phyloP scores from a whole-genome alignment of 495 filamentous ascomycete species.

The Penicillium pancosmium region DNA sequence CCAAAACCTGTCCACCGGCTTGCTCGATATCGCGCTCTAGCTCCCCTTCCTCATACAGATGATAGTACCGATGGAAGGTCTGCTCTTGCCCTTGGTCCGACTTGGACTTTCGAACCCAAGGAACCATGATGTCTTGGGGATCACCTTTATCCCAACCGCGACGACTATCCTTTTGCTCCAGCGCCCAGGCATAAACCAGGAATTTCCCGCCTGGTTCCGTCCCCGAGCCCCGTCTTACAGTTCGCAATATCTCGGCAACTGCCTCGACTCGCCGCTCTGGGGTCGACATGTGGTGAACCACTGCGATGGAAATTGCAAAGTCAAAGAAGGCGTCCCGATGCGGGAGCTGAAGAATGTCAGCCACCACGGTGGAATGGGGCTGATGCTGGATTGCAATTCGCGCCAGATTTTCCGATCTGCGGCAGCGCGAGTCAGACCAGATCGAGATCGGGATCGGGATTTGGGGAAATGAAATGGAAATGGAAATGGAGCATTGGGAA shows the following conservation, averaged over 20 bases:
- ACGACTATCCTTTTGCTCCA: slow-evolving; percentile 88
- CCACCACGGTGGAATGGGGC: slow-evolving; percentile 66
- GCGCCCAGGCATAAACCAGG: slow-evolving; percentile 93
- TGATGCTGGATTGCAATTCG: slow-evolving; percentile 70
- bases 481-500: too few relatives aligned
- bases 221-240: slow-evolving; percentile 52
- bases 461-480: too few relatives aligned
- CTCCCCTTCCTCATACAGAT: slow-evolving; percentile 86
- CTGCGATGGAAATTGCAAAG: slow-evolving; percentile 93
- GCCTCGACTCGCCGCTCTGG: slow-evolving; percentile 71
- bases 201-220: slow-evolving; percentile 56
- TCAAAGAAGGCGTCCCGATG: slow-evolving; percentile 73
- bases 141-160: slow-evolving; percentile 88
- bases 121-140: slow-evolving; percentile 92
- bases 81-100: slow-evolving; percentile 30
- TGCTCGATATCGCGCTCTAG: slow-evolving; percentile 75
- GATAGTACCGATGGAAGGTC: slow-evolving; percentile 87
- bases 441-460: slow-evolving; percentile 3
- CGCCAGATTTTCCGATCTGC: slow-evolving; percentile 70
- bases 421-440: slow-evolving; percentile 20
- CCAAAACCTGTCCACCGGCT: slow-evolving; percentile 76
- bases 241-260: slow-evolving; percentile 69
- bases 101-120: slow-evolving; percentile 74
- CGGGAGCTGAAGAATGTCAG: slow-evolving; percentile 70
- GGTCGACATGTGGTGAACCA: slow-evolving; percentile 95